These are phyloP conservation scores for Lasiodiplodia sp. DNA, from an alignment of 2,329 filamentous ascomycete species.

Conservation along the genomic window DNA sequence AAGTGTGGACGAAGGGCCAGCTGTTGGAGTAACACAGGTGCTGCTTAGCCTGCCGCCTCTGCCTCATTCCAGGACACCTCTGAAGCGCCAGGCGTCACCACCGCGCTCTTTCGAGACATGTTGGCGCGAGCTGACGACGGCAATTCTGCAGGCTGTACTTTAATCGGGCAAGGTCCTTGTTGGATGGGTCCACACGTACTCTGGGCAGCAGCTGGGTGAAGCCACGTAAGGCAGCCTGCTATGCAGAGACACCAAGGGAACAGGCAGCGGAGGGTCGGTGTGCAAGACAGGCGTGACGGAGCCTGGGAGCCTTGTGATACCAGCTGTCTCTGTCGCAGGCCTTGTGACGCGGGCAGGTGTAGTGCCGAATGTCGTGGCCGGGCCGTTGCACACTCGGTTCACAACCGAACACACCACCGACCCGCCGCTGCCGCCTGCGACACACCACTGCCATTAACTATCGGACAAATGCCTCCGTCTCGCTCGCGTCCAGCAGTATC, in stretches of 20 bases:
- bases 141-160: neutral
- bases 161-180: neutral
- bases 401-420: neutral
- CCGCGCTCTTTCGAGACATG: neutral
- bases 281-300: constrained; percentile 9
- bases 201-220: neutral
- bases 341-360: constrained; percentile 8
- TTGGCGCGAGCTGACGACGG: constrained; percentile 10
- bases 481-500: neutral
- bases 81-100: neutral
- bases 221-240: neutral
- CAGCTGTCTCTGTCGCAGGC: neutral
- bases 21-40: neutral
- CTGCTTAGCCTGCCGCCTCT: neutral
- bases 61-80: neutral
- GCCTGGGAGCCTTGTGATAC: constrained; percentile 20
- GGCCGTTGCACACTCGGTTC: neutral
- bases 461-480: neutral
- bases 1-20: neutral
- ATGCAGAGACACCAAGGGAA: neutral
- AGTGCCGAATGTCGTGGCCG: neutral
- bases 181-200: neutral
- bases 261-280: neutral
- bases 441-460: neutral
- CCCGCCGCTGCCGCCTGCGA: neutral